Evolutionary conservation across 257 asterid species (phyloP).

Genomic region (Lantana camara): DNA sequence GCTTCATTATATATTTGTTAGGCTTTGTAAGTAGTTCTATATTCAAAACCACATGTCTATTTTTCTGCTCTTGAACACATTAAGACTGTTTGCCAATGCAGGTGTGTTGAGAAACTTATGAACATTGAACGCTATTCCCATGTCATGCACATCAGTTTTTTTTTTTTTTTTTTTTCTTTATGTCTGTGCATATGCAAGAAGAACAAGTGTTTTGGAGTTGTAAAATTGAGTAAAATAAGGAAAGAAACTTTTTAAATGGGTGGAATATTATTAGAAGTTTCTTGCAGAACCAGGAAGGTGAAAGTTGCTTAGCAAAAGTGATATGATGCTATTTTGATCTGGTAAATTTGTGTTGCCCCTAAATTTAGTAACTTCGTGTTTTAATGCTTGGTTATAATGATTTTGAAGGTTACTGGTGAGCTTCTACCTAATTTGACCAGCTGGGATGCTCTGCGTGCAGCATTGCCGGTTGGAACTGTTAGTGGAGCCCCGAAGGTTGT

Average conservation of each 20-base stretch:
- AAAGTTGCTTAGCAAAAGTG: background rate
- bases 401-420: slow-evolving; percentile 86
- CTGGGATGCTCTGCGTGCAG: slow-evolving; percentile 98
- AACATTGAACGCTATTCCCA: slow-evolving; percentile 97
- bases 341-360: slow-evolving; percentile 4
- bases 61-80: no score
- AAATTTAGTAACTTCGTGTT: background rate
- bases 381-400: slow-evolving; percentile 1
- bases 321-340: background rate
- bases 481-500: slow-evolving; percentile 99
- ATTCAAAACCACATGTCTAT: slow-evolving; percentile 1
- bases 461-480: slow-evolving; percentile 98
- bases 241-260: background rate
- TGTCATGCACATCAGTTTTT: slow-evolving; percentile 96
- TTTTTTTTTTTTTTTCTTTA: slow-evolving; percentile 1
- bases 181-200: background rate
- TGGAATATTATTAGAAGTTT: slow-evolving; percentile 5
- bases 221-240: slow-evolving; percentile 16
- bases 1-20: background rate
- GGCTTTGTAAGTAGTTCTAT: slow-evolving; percentile 10
- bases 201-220: background rate
- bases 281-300: slow-evolving; percentile 13
- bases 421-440: slow-evolving; percentile 67
- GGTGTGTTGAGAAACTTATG: slow-evolving; percentile 98
- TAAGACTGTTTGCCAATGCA: slow-evolving; percentile 37